Evolutionary conservation across 768 basidiomycete species (phyloP).

Genomic region (Macrolepiota albuminosa): DNA sequence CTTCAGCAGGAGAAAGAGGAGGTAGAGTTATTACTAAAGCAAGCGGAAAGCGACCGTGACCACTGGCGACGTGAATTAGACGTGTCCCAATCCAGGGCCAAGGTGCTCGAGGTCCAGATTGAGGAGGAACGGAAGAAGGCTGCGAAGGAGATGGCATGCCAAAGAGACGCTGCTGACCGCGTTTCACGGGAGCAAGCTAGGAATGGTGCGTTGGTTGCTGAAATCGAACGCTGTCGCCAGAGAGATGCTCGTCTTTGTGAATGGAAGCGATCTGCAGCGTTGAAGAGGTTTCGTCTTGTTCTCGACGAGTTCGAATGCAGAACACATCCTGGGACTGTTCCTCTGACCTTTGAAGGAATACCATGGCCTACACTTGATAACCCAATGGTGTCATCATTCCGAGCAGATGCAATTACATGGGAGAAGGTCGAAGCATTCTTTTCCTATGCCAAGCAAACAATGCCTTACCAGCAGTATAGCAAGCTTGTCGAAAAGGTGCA

Average conservation of each 20-base stretch:
- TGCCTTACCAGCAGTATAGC: not conserved
- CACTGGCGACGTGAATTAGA: not conserved
- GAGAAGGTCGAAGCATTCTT: constrained; percentile 11
- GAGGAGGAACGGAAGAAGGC: not conserved
- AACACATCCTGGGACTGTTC: constrained; percentile 17
- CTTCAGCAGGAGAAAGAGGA: not conserved
- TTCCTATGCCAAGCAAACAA: not conserved
- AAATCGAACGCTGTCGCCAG: constrained; percentile 5
- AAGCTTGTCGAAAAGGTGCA: constrained; percentile 5
- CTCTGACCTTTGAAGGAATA: constrained; percentile 13
- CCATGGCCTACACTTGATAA: constrained; percentile 15
- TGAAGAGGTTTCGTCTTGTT: constrained; percentile 5
- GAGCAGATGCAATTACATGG: constrained; percentile 3
- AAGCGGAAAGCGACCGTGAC: not conserved
- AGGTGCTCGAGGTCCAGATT: not conserved
- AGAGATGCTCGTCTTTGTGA: constrained; percentile 2
- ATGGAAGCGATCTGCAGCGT: constrained; percentile 2
- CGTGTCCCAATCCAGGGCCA: not conserved
- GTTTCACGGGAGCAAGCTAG: not conserved
- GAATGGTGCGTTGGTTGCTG: not conserved
- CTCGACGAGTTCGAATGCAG: constrained; percentile 12
- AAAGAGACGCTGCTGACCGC: not conserved
- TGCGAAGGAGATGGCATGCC: not conserved
- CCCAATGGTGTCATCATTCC: not conserved
- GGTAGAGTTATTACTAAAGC: not conserved